Conservation (phyloP, 2,329 filamentous ascomycete genomes). For the Emergomyces africanus region DNA sequence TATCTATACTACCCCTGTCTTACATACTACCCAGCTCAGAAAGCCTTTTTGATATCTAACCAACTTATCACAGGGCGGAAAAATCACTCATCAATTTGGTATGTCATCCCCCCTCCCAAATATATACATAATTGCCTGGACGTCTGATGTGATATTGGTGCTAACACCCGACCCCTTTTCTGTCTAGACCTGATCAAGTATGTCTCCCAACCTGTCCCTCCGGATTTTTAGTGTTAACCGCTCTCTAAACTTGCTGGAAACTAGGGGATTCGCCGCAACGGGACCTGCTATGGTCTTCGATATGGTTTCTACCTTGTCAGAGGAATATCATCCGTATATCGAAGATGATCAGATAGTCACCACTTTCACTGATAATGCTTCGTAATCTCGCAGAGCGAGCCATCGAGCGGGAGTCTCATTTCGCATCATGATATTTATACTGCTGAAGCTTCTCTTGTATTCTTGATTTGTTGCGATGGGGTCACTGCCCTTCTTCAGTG, state of each 20-base stretch:
- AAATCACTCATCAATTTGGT: constrained; percentile 74
- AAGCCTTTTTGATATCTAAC: not conserved
- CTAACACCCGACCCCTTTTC: constrained; percentile 8
- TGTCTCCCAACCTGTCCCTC: constrained; percentile 4
- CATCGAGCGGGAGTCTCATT: not conserved
- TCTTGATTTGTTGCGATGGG: not conserved
- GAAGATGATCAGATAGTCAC: constrained; percentile 65
- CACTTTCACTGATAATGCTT: constrained; percentile 16
- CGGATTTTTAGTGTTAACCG: not conserved
- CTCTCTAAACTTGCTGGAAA: constrained; percentile 17
- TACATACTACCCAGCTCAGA: not conserved
- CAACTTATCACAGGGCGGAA: constrained; percentile 40
- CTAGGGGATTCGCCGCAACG: constrained; percentile 64
- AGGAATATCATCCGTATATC: constrained; percentile 50
- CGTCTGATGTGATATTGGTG: not conserved
- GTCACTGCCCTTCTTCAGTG: not conserved
- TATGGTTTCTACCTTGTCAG: constrained; percentile 50
- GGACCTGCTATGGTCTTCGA: constrained; percentile 58
- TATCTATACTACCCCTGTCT: not conserved
- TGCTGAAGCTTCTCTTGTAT: not conserved
- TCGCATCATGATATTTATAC: not conserved
- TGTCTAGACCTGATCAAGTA: constrained; percentile 32
- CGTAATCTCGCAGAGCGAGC: not conserved
- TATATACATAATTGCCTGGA: not conserved
- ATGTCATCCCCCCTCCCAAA: constrained; percentile 22